These are phyloP conservation scores for Prunus yedoensis DNA, from an alignment of 331 rosid species.

Conservation along the genomic window DNA sequence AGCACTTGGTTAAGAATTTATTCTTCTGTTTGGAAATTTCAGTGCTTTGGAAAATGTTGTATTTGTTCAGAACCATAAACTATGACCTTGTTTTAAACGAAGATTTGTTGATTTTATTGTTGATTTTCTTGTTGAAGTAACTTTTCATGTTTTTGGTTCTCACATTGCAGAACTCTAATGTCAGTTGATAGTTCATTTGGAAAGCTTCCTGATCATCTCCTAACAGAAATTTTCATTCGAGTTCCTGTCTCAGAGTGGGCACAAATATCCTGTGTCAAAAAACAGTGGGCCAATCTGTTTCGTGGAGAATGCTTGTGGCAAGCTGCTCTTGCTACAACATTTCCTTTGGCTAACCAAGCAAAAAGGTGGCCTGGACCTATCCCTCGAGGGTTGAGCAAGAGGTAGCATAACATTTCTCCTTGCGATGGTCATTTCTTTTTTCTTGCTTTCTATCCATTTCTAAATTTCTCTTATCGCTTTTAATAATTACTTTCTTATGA, in stretches of 20 bases:
- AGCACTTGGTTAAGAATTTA: background rate
- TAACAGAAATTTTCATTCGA: conserved; percentile 64
- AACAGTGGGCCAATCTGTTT: conserved; percentile 66
- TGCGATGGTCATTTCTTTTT: background rate
- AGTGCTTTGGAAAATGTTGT: too few relatives aligned
- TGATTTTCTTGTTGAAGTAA: too few relatives aligned
- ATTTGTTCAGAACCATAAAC: too few relatives aligned
- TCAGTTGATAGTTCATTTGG: conserved; percentile 30
- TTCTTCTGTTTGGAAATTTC: background rate
- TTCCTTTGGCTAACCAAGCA: conserved; percentile 45
- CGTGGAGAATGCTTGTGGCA: conserved; percentile 61
- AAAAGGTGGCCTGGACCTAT: conserved; percentile 75
- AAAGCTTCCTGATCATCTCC: conserved; percentile 63
- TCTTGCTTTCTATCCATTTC: background rate
- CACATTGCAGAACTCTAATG: conserved; percentile 35
- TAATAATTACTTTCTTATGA: background rate
- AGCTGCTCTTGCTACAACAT: conserved; percentile 52
- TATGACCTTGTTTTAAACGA: too few relatives aligned
- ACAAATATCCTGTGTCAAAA: conserved; percentile 51
- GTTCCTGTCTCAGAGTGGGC: conserved; percentile 53
- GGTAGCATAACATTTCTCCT: conserved; percentile 36
- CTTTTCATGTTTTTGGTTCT: too few relatives aligned
- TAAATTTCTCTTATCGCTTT: background rate
- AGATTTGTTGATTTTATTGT: too few relatives aligned
- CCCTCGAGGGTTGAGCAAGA: conserved; percentile 49